These are phyloP conservation scores for Lotus japonicus DNA, from an alignment of 306 rosid species.

Conservation along the genomic window DNA sequence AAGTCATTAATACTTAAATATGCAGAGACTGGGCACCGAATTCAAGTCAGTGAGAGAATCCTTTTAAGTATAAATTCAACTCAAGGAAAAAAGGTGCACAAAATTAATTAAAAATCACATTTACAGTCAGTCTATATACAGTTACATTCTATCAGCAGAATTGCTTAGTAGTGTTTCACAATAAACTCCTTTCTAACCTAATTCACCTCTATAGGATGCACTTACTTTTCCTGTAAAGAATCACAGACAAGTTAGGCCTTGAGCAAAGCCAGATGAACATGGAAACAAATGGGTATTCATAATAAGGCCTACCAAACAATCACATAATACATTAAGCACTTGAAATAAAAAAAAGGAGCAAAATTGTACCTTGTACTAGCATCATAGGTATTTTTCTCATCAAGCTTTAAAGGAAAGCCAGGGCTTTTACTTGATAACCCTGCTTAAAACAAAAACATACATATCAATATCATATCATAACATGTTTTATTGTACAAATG, in stretches of 20 bases:
- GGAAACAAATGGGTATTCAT: background rate
- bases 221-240: background rate
- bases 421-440: slow-evolving; percentile 55
- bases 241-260: background rate
- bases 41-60: background rate
- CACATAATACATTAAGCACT: slow-evolving; percentile 1
- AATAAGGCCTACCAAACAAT: background rate
- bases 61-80: background rate
- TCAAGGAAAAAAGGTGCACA: background rate
- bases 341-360: slow-evolving; percentile 15
- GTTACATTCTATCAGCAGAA: slow-evolving; percentile 2
- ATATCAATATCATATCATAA: slow-evolving; percentile 1
- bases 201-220: background rate
- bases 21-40: background rate
- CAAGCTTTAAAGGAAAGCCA: slow-evolving; percentile 42
- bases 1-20: background rate
- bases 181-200: background rate
- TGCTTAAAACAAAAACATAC: slow-evolving; percentile 29
- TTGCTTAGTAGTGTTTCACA: background rate
- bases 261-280: background rate
- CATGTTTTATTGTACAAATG: background rate
- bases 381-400: slow-evolving; percentile 41
- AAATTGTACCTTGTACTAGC: slow-evolving; percentile 53
- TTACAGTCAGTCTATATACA: background rate
- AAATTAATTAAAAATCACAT: background rate